These are phyloP conservation scores for Venturia nashicola DNA, from an alignment of 2,329 filamentous ascomycete species.

Conservation along the genomic window DNA sequence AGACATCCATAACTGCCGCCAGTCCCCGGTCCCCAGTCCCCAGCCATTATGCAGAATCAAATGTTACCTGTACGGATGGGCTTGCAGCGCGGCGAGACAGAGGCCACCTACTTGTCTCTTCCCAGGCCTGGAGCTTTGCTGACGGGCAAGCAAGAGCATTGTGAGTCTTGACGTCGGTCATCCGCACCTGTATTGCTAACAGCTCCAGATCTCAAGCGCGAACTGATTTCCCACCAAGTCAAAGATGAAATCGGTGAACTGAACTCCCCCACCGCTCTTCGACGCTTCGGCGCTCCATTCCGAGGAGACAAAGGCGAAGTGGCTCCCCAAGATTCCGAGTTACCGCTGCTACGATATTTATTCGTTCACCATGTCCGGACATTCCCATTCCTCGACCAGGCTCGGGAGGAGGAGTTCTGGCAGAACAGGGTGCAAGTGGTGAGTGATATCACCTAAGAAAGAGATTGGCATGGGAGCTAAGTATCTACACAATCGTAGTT, in stretches of 20 bases:
- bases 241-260: conserved; percentile 84
- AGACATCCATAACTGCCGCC: background rate
- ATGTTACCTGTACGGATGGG: background rate
- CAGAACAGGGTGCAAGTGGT: conserved; percentile 94
- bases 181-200: conserved; percentile 3
- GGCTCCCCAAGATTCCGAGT: conserved; percentile 80
- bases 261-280: conserved; percentile 86
- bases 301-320: conserved; percentile 86
- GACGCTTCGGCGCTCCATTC: conserved; percentile 92
- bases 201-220: conserved; percentile 74
- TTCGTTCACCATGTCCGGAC: conserved; percentile 97
- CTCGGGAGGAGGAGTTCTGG: conserved; percentile 98
- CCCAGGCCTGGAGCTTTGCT: conserved; percentile 50
- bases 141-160: conserved; percentile 97
- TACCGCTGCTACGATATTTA: conserved; percentile 88
- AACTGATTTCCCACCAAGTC: conserved; percentile 83
- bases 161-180: conserved; percentile 36
- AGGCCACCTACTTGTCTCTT: conserved; percentile 28
- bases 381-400: conserved; percentile 94
- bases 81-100: conserved; percentile 6
- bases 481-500: conserved; percentile 47
- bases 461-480: background rate
- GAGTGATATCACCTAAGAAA: conserved; percentile 28
- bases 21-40: background rate
- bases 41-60: background rate